Evolutionary conservation across 2,329 filamentous ascomycete species (phyloP).

Genomic region (Pseudocercospora eumusae): DNA sequence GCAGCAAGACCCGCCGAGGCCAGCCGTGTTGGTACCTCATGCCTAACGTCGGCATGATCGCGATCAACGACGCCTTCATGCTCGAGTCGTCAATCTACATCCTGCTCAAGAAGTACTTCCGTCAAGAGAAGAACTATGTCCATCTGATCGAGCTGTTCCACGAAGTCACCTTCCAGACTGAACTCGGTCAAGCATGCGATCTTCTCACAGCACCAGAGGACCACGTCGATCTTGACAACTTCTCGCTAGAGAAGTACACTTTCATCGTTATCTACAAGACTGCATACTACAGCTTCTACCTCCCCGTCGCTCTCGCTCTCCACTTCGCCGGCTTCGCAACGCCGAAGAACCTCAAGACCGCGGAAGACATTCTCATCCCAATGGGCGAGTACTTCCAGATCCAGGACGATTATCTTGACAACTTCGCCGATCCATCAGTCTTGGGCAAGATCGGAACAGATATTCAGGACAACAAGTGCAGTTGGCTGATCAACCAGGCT

Average conservation of each 20-base stretch:
- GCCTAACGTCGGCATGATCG: constrained; percentile 86
- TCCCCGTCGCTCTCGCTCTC: constrained; percentile 88
- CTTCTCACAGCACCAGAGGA: constrained; percentile 95
- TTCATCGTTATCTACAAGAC: constrained; percentile 99
- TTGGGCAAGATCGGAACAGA: constrained; percentile 99
- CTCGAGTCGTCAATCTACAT: constrained; percentile 88
- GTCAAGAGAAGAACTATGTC: constrained; percentile 79
- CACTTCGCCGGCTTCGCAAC: constrained; percentile 83
- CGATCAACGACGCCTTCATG: constrained; percentile 98
- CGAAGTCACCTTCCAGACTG: constrained; percentile 89
- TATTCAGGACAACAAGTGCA: constrained; percentile 99
- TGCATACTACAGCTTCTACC: constrained; percentile 98
- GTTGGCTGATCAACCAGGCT: constrained; percentile 95
- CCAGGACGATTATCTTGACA: constrained; percentile 98
- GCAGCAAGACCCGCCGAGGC: constrained; percentile 89
- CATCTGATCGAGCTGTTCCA: constrained; percentile 96
- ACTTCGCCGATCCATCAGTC: constrained; percentile 86
- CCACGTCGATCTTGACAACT: constrained; percentile 88
- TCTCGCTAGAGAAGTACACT: constrained; percentile 89
- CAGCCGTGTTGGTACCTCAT: constrained; percentile 96
- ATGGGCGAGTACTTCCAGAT: constrained; percentile 99
- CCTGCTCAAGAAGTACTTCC: constrained; percentile 92
- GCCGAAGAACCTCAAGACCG: constrained; percentile 82
- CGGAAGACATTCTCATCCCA: constrained; percentile 89
- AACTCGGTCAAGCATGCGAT: constrained; percentile 92